Base-by-base conservation (phyloP, 2,329 filamentous ascomycete genomes). In the Microsporum ferrugineum region DNA sequence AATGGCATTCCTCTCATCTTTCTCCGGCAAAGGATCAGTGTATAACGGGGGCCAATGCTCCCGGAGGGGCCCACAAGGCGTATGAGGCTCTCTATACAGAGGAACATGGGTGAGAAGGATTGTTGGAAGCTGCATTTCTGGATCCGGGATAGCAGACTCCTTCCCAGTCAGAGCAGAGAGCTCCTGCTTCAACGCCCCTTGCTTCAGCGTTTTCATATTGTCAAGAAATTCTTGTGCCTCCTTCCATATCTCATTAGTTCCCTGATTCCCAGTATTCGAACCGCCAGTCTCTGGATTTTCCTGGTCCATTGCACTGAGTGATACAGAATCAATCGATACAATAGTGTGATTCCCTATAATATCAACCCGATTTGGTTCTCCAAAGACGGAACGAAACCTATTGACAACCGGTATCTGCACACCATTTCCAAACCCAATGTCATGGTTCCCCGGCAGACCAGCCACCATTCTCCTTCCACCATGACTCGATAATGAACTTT, bases 261-360 rank as follows among this genome's bases (percentile, higher is more conserved):
- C 81, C 58, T 81, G 74, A 12, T 36, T 34, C 3, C 74, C 72
- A 33, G 71, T 81, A 71, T 68, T 69, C 31, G 73, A 72, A 60
- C 73, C 75, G n/a, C 79, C 79, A 4, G 79, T 78, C 59, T 70
- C 62, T 14, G 76, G 73, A 59, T 82, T 75, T 3, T 79, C 78
- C 65, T 84, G 80, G 59, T 82, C 82, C 71, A 81, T 78, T 2
- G 94, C 92, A 69, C 90, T 95, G 68, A 97, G 75, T 0, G 91
- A 96, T 3, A 96, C 86, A 0, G 87, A 84, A 71, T 99, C 94
- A 5, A 99, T 82, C 0, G 90, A 95, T 23, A 99, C 89, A 71
- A 99, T 91, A 0, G 90, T 95, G 72, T 99, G 94, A 70, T 99
- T 99, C 10, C 89, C 94, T 59, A 97, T 81, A 3, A 97, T 82